phyloP scores from a whole-genome alignment of 2,329 filamentous ascomycete genomes.

The Penicillium verrucosum region DNA sequence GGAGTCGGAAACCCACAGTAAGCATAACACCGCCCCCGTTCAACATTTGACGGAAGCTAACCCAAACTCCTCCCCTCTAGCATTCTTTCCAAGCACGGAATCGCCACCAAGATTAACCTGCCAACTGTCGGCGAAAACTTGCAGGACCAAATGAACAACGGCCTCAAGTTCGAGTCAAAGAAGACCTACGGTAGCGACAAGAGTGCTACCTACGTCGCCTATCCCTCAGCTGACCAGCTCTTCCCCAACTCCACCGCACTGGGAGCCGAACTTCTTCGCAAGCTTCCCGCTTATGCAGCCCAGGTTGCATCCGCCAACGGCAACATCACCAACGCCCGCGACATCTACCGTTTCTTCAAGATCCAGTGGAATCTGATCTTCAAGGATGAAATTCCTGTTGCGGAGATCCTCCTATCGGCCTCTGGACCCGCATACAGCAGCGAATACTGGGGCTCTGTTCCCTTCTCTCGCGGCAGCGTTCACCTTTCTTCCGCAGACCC shows the following conservation, averaged over 20 bases:
- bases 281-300: conserved; percentile 24
- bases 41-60: not conserved
- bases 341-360: conserved; percentile 25
- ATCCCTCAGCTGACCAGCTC: conserved; percentile 21
- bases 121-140: conserved; percentile 49
- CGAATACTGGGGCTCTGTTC: conserved; percentile 28
- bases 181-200: conserved; percentile 6
- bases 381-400: conserved; percentile 24
- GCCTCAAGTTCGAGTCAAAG: conserved; percentile 10
- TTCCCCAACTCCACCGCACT: conserved; percentile 22
- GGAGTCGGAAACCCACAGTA: conserved; percentile 51
- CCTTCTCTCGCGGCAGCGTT: conserved; percentile 32
- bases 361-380: conserved; percentile 31
- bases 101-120: conserved; percentile 27
- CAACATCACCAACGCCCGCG: conserved; percentile 14
- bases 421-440: conserved; percentile 15
- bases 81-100: conserved; percentile 26
- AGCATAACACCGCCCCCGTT: not conserved
- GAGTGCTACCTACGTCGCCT: conserved; percentile 18
- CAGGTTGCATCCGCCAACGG: conserved; percentile 19
- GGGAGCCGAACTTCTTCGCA: conserved; percentile 13
- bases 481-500: conserved; percentile 30
- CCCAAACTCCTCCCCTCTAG: conserved; percentile 2
- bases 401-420: conserved; percentile 26
- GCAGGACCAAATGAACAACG: conserved; percentile 44